phyloP scores from a whole-genome alignment of 352 stramenopile genomes.

The Thraustochytrium striatum region DNA sequence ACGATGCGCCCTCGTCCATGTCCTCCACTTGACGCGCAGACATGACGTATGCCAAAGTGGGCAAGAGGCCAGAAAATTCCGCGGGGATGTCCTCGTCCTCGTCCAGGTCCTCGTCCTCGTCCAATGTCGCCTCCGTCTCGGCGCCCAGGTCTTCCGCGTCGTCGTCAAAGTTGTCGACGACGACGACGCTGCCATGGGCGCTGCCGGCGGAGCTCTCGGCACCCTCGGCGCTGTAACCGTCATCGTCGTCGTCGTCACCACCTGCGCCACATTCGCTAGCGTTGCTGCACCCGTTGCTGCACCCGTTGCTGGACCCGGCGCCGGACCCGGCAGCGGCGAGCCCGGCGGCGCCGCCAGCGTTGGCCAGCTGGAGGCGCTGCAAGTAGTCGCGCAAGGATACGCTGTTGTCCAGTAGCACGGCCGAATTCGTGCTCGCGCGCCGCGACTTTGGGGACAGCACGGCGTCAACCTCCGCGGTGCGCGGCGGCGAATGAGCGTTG shows the following conservation, averaged over 20 bases:
- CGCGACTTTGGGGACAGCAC: background rate
- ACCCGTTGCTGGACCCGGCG: background rate
- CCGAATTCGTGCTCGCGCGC: too few relatives aligned
- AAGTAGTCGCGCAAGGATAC: too few relatives aligned
- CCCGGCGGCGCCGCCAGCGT: background rate
- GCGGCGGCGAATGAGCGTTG: background rate
- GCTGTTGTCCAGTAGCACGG: too few relatives aligned
- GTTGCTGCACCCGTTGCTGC: background rate
- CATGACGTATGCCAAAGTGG: constrained; percentile 36
- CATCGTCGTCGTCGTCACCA: background rate
- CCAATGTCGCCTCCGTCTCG: background rate
- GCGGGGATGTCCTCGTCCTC: background rate
- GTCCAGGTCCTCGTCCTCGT: constrained; percentile 5
- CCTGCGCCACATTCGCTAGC: background rate
- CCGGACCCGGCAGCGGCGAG: too few relatives aligned
- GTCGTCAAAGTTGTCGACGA: background rate
- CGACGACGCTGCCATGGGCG: background rate
- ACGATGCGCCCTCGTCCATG: background rate
- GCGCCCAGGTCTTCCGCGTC: background rate
- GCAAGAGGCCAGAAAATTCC: constrained; percentile 31
- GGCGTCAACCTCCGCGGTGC: background rate
- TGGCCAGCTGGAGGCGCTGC: background rate
- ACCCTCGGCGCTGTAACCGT: background rate
- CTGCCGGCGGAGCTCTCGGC: background rate
- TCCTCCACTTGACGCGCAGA: constrained; percentile 24